These are phyloP conservation scores for Magnolia officinalis DNA, from an alignment of 164 flowering plant species.

Conservation along the genomic window DNA sequence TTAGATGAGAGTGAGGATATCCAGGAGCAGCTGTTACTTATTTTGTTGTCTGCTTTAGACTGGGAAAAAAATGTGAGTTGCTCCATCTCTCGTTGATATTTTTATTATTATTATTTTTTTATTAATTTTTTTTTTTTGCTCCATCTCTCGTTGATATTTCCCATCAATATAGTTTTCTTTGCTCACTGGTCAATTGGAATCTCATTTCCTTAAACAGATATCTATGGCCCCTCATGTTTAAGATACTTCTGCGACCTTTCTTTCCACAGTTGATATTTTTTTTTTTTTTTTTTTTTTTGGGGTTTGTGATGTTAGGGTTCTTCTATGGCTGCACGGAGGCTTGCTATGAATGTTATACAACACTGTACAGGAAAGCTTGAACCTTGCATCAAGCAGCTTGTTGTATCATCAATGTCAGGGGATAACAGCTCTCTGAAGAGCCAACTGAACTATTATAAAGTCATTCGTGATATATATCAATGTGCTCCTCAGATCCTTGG, in stretches of 20 bases:
- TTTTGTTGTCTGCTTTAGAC: slow-evolving; percentile 64
- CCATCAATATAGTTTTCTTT: neutral
- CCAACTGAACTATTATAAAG: slow-evolving; percentile 75
- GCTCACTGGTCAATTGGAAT: slow-evolving; percentile 2
- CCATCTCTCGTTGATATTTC: neutral
- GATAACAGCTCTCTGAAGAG: slow-evolving; percentile 41
- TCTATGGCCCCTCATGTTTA: neutral
- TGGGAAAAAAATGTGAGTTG: slow-evolving; percentile 59
- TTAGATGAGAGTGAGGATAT: slow-evolving; percentile 95
- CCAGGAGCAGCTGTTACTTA: slow-evolving; percentile 58
- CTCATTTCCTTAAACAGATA: slow-evolving; percentile 1
- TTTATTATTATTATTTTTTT: too few relatives aligned
- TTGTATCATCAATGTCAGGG: slow-evolving; percentile 83
- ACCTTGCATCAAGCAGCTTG: slow-evolving; percentile 74
- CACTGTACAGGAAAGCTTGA: slow-evolving; percentile 81
- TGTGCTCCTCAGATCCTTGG: slow-evolving; percentile 86
- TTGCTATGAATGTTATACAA: slow-evolving; percentile 85
- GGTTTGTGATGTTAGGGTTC: slow-evolving; percentile 46
- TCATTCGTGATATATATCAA: slow-evolving; percentile 68
- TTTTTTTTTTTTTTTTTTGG: neutral
- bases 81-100: slow-evolving; percentile 2
- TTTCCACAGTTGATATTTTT: slow-evolving; percentile 12
- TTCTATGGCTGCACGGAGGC: slow-evolving; percentile 69
- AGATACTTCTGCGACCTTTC: slow-evolving; percentile 5
- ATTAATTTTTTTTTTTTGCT: too few relatives aligned